Evolutionary conservation across 805 yeast genomes (phyloP).

Genomic region (Teunomyces lycoperdinae): DNA sequence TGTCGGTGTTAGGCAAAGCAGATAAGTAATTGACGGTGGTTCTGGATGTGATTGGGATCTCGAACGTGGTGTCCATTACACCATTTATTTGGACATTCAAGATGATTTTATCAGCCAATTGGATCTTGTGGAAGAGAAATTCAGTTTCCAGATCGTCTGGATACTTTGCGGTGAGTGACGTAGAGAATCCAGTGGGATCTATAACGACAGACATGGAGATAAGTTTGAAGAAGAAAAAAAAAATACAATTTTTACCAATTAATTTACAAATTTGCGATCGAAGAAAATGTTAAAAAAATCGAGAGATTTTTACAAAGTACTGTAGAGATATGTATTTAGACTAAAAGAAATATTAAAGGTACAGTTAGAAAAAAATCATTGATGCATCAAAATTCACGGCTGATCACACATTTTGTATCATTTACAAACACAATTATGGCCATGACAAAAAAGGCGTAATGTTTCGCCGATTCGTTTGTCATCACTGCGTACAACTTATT

Average conservation of each 20-base stretch:
- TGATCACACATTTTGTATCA: too few species aligned
- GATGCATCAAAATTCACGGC: too few species aligned
- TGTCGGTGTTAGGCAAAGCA: constrained; percentile 7
- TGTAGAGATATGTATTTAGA: too few species aligned
- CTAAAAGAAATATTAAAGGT: too few species aligned
- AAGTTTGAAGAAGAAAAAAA: too few species aligned
- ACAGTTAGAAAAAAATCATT: too few species aligned
- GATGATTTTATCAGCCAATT: constrained; percentile 37
- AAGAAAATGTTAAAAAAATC: too few species aligned
- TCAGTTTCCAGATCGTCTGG: constrained; percentile 5
- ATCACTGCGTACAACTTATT: background rate
- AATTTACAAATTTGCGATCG: too few species aligned
- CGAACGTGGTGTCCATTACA: constrained; percentile 49
- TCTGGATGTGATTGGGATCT: constrained; percentile 20
- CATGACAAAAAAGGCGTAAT: too few species aligned
- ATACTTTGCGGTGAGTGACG: constrained; percentile 5
- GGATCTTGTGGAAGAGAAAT: constrained; percentile 23
- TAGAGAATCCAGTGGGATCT: constrained; percentile 11
- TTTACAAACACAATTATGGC: too few species aligned
- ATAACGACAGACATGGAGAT: background rate
- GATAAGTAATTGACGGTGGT: constrained; percentile 12
- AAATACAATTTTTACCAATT: too few species aligned
- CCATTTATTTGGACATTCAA: constrained; percentile 42
- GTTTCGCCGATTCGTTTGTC: background rate
- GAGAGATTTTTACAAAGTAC: too few species aligned